A percentile compares a stretch with the other conserved stretches of the same genome.
phyloP scores from a whole-genome alignment of 371 early-diverging fungal genomes.

The Zychaea mexicana region DNA sequence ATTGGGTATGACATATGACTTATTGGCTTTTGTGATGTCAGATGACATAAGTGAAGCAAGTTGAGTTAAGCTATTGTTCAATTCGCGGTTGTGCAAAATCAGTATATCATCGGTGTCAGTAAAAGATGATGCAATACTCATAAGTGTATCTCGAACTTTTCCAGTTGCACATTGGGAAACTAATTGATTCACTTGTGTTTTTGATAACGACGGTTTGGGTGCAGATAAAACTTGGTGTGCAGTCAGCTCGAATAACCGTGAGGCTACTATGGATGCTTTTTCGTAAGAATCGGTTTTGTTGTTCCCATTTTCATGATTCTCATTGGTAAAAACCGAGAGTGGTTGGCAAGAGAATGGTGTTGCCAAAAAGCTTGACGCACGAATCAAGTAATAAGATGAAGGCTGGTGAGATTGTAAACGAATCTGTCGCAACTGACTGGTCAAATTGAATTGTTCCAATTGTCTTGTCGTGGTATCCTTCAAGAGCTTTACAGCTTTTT shows the following conservation, averaged over 20 bases:
- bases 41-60: constrained; percentile 15
- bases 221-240: constrained; percentile 16
- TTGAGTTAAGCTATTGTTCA: constrained; percentile 12
- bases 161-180: constrained; percentile 8
- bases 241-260: constrained; percentile 14
- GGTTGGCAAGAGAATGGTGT: constrained; percentile 16
- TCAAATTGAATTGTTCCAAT: constrained; percentile 13
- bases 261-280: constrained; percentile 18
- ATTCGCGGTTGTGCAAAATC: constrained; percentile 10
- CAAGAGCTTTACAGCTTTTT: constrained; percentile 15
- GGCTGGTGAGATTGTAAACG: constrained; percentile 20
- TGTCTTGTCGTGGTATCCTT: constrained; percentile 11
- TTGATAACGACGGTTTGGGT: constrained; percentile 14
- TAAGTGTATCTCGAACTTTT: constrained; percentile 10
- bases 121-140: constrained; percentile 1
- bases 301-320: constrained; percentile 14
- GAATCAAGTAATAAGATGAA: constrained; percentile 18
- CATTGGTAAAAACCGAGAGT: constrained; percentile 10
- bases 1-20: constrained; percentile 9
- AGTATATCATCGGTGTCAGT: constrained; percentile 3
- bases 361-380: constrained; percentile 19
- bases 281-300: constrained; percentile 14
- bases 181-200: constrained; percentile 11
- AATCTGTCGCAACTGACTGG: constrained; percentile 15
- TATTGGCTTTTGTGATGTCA: constrained; percentile 16